These are phyloP conservation scores for Fonsecaea pugnacius DNA, from an alignment of 2,329 filamentous ascomycete genomes.

Conservation along the genomic window DNA sequence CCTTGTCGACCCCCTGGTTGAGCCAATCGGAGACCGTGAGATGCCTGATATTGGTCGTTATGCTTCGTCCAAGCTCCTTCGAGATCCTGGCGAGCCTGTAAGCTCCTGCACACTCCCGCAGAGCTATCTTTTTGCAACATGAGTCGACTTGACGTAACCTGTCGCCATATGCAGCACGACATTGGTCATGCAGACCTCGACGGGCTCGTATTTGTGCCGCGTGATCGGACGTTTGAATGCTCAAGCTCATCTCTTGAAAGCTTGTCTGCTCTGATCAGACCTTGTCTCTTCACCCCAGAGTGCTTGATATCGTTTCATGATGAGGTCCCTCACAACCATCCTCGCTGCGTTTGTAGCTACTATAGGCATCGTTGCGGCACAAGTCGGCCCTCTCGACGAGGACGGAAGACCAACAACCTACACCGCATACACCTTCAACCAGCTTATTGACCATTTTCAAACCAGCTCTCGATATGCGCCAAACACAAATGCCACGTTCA, in stretches of 20 bases:
- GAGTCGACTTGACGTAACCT: not conserved
- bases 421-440: slow-evolving; percentile 31
- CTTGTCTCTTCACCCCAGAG: not conserved
- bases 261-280: not conserved
- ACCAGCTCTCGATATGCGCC: slow-evolving; percentile 32
- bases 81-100: not conserved
- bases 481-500: slow-evolving; percentile 52
- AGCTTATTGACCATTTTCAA: slow-evolving; percentile 35
- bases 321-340: slow-evolving; percentile 14
- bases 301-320: not conserved
- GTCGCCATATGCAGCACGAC: not conserved
- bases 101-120: not conserved
- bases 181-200: not conserved
- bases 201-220: not conserved
- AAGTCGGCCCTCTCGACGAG: slow-evolving; percentile 29
- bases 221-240: not conserved
- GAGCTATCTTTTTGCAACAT: not conserved
- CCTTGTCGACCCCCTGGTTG: not conserved
- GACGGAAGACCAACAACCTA: slow-evolving; percentile 35
- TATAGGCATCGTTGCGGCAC: slow-evolving; percentile 25
- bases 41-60: not conserved
- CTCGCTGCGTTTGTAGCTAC: slow-evolving; percentile 10
- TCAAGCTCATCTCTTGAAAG: not conserved
- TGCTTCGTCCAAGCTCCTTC: not conserved
- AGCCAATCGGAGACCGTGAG: not conserved